These are phyloP conservation scores for Candida dubliniensis DNA, from an alignment of 1,139 yeast species.

Conservation along the genomic window DNA sequence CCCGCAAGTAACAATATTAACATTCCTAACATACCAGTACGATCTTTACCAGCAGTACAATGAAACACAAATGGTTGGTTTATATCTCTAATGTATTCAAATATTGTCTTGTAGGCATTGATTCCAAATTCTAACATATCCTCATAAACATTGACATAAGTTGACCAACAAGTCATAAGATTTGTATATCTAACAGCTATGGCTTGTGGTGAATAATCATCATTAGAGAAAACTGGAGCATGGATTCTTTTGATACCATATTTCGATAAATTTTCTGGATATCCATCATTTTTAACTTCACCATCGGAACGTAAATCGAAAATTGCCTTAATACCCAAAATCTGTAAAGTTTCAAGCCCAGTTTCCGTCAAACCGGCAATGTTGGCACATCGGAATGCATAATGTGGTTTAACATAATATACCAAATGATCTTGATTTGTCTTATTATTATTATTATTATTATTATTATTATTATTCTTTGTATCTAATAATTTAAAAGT, in stretches of 20 bases:
- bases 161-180: constrained; percentile 60
- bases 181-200: constrained; percentile 58
- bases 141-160: constrained; percentile 64
- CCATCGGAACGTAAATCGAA: constrained; percentile 71
- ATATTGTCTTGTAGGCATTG: constrained; percentile 45
- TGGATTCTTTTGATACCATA: constrained; percentile 54
- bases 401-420: constrained; percentile 52
- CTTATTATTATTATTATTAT: too few species aligned
- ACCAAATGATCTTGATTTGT: constrained; percentile 16
- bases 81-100: constrained; percentile 54
- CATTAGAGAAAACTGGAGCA: constrained; percentile 58
- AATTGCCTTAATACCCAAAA: constrained; percentile 53
- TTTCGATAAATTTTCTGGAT: constrained; percentile 30
- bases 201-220: constrained; percentile 66
- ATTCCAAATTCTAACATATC: constrained; percentile 55
- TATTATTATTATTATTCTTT: too few species aligned
- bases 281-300: constrained; percentile 57
- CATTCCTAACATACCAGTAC: constrained; percentile 78
- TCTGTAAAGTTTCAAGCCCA: constrained; percentile 43
- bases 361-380: constrained; percentile 47
- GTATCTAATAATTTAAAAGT: constrained; percentile 18
- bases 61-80: constrained; percentile 57
- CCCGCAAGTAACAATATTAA: constrained; percentile 62
- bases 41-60: constrained; percentile 86
- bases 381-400: constrained; percentile 65